Evolutionary conservation across 768 basidiomycete species (phyloP).

Genomic region (Pleurotus sapidus): DNA sequence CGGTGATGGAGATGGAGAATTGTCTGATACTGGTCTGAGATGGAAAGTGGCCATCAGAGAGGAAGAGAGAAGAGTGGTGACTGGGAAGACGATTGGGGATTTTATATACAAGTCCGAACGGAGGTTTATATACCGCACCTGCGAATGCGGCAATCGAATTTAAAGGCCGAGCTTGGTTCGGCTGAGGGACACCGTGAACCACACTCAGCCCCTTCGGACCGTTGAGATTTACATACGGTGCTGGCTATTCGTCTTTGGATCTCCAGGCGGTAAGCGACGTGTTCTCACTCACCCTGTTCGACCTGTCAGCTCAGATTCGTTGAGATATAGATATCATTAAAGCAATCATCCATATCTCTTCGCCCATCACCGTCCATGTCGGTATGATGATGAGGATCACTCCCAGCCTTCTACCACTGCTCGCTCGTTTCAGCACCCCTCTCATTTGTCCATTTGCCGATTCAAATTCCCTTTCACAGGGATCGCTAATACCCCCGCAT

Average conservation of each 20-base stretch:
- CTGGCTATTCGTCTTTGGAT: background rate
- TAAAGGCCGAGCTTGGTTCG: slow-evolving; percentile 1
- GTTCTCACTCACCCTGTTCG: slow-evolving; percentile 37
- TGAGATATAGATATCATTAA: slow-evolving; percentile 15
- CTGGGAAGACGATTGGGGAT: slow-evolving; percentile 11
- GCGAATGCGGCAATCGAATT: background rate
- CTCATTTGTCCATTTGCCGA: no score
- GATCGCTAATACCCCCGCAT: no score
- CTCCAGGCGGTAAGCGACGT: slow-evolving; percentile 5
- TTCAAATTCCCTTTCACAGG: no score
- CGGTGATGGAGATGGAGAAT: slow-evolving; percentile 51
- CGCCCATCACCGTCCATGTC: slow-evolving; percentile 27
- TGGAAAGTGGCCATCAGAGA: slow-evolving; percentile 38
- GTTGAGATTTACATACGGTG: slow-evolving; percentile 2
- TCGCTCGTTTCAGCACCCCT: background rate
- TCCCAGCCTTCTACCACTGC: slow-evolving; percentile 8
- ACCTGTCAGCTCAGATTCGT: slow-evolving; percentile 23
- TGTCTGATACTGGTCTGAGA: slow-evolving; percentile 53
- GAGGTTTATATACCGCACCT: slow-evolving; percentile 23
- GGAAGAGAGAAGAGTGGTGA: slow-evolving; percentile 10
- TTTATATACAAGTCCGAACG: slow-evolving; percentile 8
- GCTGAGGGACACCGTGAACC: background rate
- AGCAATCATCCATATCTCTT: slow-evolving; percentile 14
- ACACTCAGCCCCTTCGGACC: background rate
- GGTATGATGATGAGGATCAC: slow-evolving; percentile 11